phyloP scores from a whole-genome alignment of 306 rosid species.

The Astragalus glycyphyllos region DNA sequence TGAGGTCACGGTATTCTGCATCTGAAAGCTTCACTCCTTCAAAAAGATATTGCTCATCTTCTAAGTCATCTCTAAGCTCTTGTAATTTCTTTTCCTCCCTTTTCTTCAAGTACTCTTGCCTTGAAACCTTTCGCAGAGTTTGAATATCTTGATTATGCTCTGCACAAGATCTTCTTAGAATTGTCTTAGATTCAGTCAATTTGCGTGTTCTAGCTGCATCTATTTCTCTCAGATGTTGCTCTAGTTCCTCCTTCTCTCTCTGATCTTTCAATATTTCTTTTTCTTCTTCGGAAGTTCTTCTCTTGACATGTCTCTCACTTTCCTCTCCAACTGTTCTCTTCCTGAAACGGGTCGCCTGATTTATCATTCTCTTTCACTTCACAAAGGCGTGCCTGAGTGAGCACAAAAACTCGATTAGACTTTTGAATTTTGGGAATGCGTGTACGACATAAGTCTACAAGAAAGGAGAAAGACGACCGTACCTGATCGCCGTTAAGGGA shows the following conservation, averaged over 20 bases:
- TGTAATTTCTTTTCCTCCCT: constrained; percentile 86
- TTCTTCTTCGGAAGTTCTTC: constrained; percentile 31
- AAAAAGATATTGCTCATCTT: constrained; percentile 87
- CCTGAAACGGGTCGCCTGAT: not conserved
- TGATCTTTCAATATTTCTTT: constrained; percentile 79
- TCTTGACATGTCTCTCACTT: not conserved
- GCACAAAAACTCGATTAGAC: too few species aligned
- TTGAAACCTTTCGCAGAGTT: constrained; percentile 64
- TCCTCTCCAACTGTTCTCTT: not conserved
- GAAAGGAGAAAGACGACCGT: too few species aligned
- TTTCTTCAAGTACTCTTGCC: constrained; percentile 85
- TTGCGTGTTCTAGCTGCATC: constrained; percentile 39
- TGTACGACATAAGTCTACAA: too few species aligned
- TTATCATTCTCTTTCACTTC: too few species aligned
- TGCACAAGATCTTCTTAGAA: not conserved
- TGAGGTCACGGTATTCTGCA: constrained; percentile 59
- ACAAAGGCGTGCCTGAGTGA: too few species aligned
- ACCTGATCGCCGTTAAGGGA: too few species aligned
- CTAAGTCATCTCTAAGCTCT: constrained; percentile 87
- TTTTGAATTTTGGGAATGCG: too few species aligned
- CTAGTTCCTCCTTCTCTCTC: constrained; percentile 77
- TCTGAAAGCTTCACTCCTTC: constrained; percentile 74
- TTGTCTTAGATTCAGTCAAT: not conserved
- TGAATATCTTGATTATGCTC: not conserved
- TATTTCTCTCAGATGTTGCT: constrained; percentile 67